These are phyloP conservation scores for Cucumis cinereus DNA, from an alignment of 306 rosid genomes.

Conservation along the genomic window DNA sequence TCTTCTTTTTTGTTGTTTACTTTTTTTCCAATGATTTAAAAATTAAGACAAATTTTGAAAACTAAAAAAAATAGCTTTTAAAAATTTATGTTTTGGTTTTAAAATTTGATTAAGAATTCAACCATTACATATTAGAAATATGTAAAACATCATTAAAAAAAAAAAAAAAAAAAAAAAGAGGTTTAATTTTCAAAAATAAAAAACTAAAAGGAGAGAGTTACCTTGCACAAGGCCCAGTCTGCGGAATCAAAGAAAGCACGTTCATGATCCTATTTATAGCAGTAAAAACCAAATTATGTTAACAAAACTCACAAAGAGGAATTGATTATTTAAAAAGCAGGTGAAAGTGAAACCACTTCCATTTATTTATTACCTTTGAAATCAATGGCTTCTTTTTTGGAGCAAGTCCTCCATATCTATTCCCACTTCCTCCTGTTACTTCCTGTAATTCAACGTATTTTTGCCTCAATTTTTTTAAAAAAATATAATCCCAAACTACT, in stretches of 20 bases:
- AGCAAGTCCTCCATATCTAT: constrained; percentile 63
- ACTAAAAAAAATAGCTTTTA: no score
- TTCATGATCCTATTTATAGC: constrained; percentile 41
- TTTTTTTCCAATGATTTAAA: no score
- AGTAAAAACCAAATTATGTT: background rate
- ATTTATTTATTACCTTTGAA: constrained; percentile 40
- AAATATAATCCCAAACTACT: background rate
- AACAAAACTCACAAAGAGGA: background rate
- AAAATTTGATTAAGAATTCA: no score
- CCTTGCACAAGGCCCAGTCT: constrained; percentile 94
- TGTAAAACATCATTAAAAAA: no score
- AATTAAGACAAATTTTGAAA: no score
- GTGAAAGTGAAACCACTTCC: background rate
- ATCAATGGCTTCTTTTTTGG: constrained; percentile 93
- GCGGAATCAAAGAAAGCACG: constrained; percentile 96
- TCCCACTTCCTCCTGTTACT: constrained; percentile 19
- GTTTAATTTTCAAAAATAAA: no score
- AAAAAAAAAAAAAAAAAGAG: no score
- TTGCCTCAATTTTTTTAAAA: no score
- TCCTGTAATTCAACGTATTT: constrained; percentile 14
- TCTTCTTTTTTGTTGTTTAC: no score
- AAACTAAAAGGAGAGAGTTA: no score
- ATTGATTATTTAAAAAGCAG: background rate
- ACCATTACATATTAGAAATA: no score
- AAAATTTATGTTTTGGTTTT: no score